A percentile compares a stretch with the other conserved stretches of the same genome.
Evolutionary conservation across 805 yeast species (phyloP).

Genomic region (Candida ponderosae): DNA sequence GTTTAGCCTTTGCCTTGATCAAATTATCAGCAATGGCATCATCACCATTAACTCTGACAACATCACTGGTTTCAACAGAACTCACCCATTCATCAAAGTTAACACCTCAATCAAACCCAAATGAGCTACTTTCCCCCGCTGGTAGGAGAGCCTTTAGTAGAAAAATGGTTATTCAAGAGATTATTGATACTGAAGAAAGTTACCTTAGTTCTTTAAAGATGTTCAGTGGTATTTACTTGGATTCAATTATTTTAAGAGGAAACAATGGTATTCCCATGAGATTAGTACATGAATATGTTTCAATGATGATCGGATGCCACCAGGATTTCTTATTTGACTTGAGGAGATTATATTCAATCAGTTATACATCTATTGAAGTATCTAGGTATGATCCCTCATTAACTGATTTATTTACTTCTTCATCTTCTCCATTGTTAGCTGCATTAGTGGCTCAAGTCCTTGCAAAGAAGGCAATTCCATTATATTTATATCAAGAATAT

Average conservation of each 20-base stretch:
- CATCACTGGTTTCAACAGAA: not conserved
- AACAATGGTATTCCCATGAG: constrained; percentile 28
- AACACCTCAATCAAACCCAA: constrained; percentile 6
- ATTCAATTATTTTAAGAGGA: constrained; percentile 24
- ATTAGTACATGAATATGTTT: constrained; percentile 22
- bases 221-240: constrained; percentile 35
- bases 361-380: not conserved
- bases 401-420: constrained; percentile 1
- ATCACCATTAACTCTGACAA: not conserved
- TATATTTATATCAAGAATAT: constrained; percentile 26
- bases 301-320: constrained; percentile 25
- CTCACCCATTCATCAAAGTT: constrained; percentile 13
- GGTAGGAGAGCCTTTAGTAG: constrained; percentile 14
- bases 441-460: constrained; percentile 16
- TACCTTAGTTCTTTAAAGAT: constrained; percentile 38
- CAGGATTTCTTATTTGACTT: constrained; percentile 20
- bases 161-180: constrained; percentile 33
- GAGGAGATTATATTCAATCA: constrained; percentile 6
- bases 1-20: constrained; percentile 4
- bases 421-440: constrained; percentile 16
- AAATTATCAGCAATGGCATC: constrained; percentile 5
- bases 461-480: constrained; percentile 16
- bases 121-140: constrained; percentile 9
- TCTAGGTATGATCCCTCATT: not conserved
- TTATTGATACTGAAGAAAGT: constrained; percentile 38